These are phyloP conservation scores for Hypoxylon sp. DNA, from an alignment of 2,329 filamentous ascomycete species.

Conservation along the genomic window DNA sequence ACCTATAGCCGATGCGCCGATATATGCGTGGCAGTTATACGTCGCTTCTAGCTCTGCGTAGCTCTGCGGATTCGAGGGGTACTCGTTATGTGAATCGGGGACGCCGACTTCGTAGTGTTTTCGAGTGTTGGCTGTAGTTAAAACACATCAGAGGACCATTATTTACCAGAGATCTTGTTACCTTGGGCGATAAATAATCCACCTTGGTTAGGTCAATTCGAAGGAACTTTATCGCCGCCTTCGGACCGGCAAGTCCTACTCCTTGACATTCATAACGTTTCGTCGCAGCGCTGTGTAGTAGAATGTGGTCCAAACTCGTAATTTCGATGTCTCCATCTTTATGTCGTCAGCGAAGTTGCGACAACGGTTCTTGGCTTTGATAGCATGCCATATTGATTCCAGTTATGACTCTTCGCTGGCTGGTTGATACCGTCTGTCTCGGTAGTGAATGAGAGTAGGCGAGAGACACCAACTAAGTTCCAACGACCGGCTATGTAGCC, in stretches of 20 bases:
- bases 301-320: constrained; percentile 17
- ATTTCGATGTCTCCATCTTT: constrained; percentile 18
- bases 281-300: constrained; percentile 22
- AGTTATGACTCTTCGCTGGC: constrained; percentile 16
- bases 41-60: background rate
- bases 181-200: constrained; percentile 6
- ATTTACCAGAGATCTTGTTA: constrained; percentile 18
- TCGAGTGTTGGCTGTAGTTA: constrained; percentile 2
- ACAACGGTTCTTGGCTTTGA: constrained; percentile 8
- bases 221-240: constrained; percentile 17
- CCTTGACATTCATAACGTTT: constrained; percentile 12
- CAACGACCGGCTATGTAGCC: constrained; percentile 24
- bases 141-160: constrained; percentile 16
- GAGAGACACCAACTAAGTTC: constrained; percentile 15
- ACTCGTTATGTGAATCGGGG: background rate
- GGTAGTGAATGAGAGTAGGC: constrained; percentile 22
- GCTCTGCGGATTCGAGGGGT: background rate
- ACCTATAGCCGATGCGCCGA: constrained; percentile 16
- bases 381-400: constrained; percentile 10
- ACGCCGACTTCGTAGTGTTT: constrained; percentile 10
- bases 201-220: constrained; percentile 9
- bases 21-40: constrained; percentile 4
- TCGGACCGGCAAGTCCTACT: constrained; percentile 12
- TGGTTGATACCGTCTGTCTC: constrained; percentile 17
- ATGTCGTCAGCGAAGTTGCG: constrained; percentile 3